phyloP scores from a whole-genome alignment of 1,284 basidiomycete genomes.

The Malassezia psittaci region DNA sequence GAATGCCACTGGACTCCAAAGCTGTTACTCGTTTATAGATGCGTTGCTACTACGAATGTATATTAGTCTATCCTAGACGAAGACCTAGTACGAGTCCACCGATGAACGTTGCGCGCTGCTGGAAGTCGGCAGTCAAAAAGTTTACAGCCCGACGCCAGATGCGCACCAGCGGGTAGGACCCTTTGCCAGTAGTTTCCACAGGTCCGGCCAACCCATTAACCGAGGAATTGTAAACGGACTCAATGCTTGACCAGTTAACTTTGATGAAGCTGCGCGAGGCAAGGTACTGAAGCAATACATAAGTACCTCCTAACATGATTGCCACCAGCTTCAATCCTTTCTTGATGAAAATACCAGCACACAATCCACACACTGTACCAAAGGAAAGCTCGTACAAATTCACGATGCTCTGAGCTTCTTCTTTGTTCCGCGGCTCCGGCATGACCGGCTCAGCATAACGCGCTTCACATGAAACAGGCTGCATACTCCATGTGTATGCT shows the following conservation, averaged over 20 bases:
- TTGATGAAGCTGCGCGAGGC: conserved; percentile 53
- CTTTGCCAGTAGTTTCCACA: conserved; percentile 46
- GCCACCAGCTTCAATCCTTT: conserved; percentile 77
- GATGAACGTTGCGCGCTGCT: conserved; percentile 56
- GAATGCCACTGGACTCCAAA: conserved; percentile 38
- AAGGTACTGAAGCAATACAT: conserved; percentile 41
- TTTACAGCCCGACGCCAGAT: conserved; percentile 65
- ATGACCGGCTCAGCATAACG: conserved; percentile 1
- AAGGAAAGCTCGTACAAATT: conserved; percentile 74
- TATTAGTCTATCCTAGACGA: conserved; percentile 49
- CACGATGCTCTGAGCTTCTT: conserved; percentile 58
- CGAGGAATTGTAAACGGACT: conserved; percentile 58
- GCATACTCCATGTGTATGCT: background rate
- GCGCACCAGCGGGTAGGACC: conserved; percentile 43
- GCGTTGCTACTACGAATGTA: background rate
- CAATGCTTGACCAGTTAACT: conserved; percentile 66
- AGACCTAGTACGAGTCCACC: conserved; percentile 52
- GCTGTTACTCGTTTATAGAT: conserved; percentile 28
- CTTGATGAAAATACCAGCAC: conserved; percentile 84
- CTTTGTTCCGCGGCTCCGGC: background rate
- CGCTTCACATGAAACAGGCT: conserved; percentile 11
- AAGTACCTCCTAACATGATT: conserved; percentile 61
- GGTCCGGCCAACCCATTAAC: conserved; percentile 59
- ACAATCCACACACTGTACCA: conserved; percentile 71
- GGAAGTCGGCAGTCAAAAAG: conserved; percentile 87